Evolutionary conservation across 2,329 filamentous ascomycete genomes (phyloP), one percentile per base, ranked within the genome.

Genomic region (Thelonectria discophora): DNA sequence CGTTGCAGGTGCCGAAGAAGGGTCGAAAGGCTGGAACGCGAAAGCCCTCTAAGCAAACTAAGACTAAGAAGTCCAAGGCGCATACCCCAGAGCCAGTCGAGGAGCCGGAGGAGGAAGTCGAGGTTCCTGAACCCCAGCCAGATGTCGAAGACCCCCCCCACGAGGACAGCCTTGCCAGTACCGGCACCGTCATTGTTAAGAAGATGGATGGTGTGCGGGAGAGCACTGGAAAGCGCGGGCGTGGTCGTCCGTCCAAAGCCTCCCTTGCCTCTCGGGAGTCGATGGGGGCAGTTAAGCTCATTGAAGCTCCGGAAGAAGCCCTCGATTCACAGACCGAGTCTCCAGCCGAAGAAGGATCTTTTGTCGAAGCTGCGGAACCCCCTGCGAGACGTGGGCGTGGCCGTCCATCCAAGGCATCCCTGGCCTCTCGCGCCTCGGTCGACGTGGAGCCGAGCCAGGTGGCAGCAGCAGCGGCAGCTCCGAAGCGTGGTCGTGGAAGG

Each of bases 11-110:
- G 11, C 79, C 83, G 4, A 87, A 87, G 74, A 87, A 85, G 71
- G 83, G 81, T 24, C 82, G 82, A 50, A 86, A 86, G 67, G 72
- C 81, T 3, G 80, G 75, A n/a, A 75, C 79, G 3, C 80, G 80
- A 46, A 87, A 86, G 65, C 78, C 67, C 0, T 84, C 84, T 0
- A 86, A 85, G 71, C 82, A 84, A 64, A 79, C 79, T 10, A 83
- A 82, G 52, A 62, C 76, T 7, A 80, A 78, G 68, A 84, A 82
- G 67, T 60, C 74, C 8, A 81, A 81, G 65, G 71, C 77, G 2
- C 68, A 74, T 8, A 67, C 72, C 9, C 65, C 72, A 2, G 62
- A 69, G 9, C 67, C 73, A 40, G 71, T 63, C 0, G 66, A 64
- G 30, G 67, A 69, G 37, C 62, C 70, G 0, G 66, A 64, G 24